Evolutionary conservation across 2,329 filamentous ascomycete species (phyloP), one percentile per base, ranked within the genome.

Genomic region (Chaetomium strumarium): DNA sequence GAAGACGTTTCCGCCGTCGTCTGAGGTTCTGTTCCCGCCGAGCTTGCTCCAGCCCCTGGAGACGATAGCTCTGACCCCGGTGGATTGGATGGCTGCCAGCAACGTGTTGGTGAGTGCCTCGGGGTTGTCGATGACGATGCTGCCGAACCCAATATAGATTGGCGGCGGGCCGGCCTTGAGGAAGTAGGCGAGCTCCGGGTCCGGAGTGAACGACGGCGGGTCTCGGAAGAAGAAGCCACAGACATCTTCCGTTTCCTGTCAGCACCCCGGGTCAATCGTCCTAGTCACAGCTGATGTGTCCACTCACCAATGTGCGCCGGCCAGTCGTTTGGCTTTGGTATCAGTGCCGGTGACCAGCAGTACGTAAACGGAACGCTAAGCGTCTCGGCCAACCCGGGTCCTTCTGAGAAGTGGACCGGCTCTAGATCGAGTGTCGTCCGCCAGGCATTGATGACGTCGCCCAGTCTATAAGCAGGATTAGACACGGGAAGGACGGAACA

Each of bases 21-120:
- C 13, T n/a, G 30, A 16, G 88, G 88, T n/a, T 89, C 70, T 1
- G 61, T 89, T 85, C 0, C 80, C 85, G 33, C 88, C 90, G 5
- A 95, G 74, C 1, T 89, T 88, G 45, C 89, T 88, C 90, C 90
- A 95, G 14, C 90, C 90, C 63, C 91, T 90, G 0, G 88, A 92
- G 1, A 95, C 84, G 1, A 95, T 72, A 2, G 88, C 90, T 51
- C 90, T 77, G 19, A 87, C 77, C 1, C 86, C 85, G 1, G 83
- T 76, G 6, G 76, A 73, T 45, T 75, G 71, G 3, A 90, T 75
- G 1, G 87, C 86, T 11, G 87, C 83, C 51, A 90, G 87, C 7
- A 91, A 84, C 53, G 84, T 75, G 19, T 75, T 71, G 0, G 86
- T 90, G 68, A 91, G 78, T 0, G 72, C 78, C 52, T 85, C 79